These are phyloP conservation scores for Wickerhamiella nectarea DNA, from an alignment of 805 yeast species.

Conservation along the genomic window DNA sequence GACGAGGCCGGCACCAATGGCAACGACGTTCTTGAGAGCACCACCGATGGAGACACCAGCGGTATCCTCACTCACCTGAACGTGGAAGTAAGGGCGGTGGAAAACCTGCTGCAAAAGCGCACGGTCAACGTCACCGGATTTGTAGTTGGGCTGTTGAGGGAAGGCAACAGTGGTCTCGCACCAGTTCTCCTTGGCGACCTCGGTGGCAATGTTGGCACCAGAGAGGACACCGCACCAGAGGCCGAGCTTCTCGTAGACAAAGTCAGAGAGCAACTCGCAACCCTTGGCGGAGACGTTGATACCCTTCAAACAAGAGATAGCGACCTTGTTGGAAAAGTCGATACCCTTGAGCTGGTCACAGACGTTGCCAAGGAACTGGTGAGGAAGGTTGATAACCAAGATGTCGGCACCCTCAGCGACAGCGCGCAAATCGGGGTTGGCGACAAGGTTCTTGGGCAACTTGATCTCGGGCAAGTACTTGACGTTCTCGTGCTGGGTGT, in stretches of 20 bases:
- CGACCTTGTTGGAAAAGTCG: slow-evolving; percentile 58
- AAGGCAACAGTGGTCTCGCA: slow-evolving; percentile 97
- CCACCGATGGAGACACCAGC: slow-evolving; percentile 96
- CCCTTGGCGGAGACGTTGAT: slow-evolving; percentile 78
- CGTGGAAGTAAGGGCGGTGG: slow-evolving; percentile 98
- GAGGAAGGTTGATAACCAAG: slow-evolving; percentile 88
- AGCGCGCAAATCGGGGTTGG: slow-evolving; percentile 69
- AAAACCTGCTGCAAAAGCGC: slow-evolving; percentile 62
- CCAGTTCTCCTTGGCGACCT: slow-evolving; percentile 91
- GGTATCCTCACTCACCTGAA: slow-evolving; percentile 78
- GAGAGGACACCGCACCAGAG: slow-evolving; percentile 91
- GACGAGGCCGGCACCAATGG: slow-evolving; percentile 92
- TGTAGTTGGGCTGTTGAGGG: slow-evolving; percentile 54
- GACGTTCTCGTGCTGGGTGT: slow-evolving; percentile 83
- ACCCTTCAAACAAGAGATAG: slow-evolving; percentile 92
- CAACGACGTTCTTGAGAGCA: slow-evolving; percentile 92
- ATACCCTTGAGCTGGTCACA: slow-evolving; percentile 65
- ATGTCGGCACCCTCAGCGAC: slow-evolving; percentile 75
- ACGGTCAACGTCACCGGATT: slow-evolving; percentile 62
- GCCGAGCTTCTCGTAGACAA: slow-evolving; percentile 66
- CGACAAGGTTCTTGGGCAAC: slow-evolving; percentile 75
- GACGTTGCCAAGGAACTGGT: slow-evolving; percentile 77
- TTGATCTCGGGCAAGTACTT: slow-evolving; percentile 81
- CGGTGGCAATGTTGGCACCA: slow-evolving; percentile 96
- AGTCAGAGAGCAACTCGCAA: slow-evolving; percentile 67